Base-by-base conservation (phyloP, 108 stramenopile species). In the Parietichytrium sp. region DNA sequence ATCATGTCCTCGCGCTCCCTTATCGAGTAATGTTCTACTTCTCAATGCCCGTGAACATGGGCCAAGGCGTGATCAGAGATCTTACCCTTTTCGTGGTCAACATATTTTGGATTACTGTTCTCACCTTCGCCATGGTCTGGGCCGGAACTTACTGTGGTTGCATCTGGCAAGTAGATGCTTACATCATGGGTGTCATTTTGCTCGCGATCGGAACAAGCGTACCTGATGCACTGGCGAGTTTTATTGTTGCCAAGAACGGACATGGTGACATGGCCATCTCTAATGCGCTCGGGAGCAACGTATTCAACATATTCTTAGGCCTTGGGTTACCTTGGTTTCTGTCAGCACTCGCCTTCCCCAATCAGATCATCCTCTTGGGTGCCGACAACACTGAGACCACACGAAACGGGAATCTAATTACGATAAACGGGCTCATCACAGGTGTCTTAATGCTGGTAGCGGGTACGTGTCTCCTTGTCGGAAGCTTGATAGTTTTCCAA, bases 101-200 rank as follows among this genome's bases (percentile, higher is more conserved):
- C 83, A 82, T 86, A 12, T 15, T 55, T 15, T 86, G 72, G 80
- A 86, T 86, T 45, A 80, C 80, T 23, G 15, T 80, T n/a, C 81
- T 86, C 47, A 85, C 83, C 26, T 80, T 85, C 54, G 83, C 78
- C 79, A 85, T 86, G 86, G 86, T 86, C 13, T 80, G 6, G 12
- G 83, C 84, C 78, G 83, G 52, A 10, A 55, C 78, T 30, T 79
- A 54, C 16, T 52, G 80, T 18, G 84, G 61, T 25, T 72, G 61
- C 33, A n/a, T 72, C 38, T 10, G 36, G 10, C 33, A 72, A 10
- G 20, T 72, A 1, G 61, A 72, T 25, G 38, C 61, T 31, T 42
- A 42, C 49, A 61, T 83, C 49, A 54, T 83, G 12, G 82, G 78
- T 26, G 20, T 51, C 49, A 55, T 61, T 49, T 23, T 83, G 26